Conservation (phyloP, 2,329 filamentous ascomycete species). For the Xylaria sp. region DNA sequence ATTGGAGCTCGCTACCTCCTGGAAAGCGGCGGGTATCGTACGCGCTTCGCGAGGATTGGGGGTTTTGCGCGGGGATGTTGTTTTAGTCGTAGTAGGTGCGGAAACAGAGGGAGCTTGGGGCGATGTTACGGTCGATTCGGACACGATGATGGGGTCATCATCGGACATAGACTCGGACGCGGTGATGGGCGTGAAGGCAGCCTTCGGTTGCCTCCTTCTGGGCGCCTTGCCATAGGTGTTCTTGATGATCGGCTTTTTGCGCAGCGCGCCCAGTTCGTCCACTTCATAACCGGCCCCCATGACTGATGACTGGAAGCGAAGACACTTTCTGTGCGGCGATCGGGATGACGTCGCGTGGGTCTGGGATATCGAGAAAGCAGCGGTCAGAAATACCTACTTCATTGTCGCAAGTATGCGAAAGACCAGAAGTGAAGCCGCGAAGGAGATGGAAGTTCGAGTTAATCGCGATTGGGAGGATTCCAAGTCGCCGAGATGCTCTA, state of each 20-base stretch:
- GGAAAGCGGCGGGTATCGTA: conserved; percentile 8
- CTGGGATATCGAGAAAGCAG: not conserved
- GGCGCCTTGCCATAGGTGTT: conserved; percentile 28
- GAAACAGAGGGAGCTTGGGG: conserved; percentile 19
- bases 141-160: conserved; percentile 25
- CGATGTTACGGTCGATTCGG: conserved; percentile 20
- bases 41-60: conserved; percentile 14
- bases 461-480: conserved; percentile 5
- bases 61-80: conserved; percentile 14
- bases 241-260: conserved; percentile 26
- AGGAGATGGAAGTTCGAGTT: not conserved
- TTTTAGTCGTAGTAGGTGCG: conserved; percentile 18
- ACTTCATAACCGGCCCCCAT: conserved; percentile 27
- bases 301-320: conserved; percentile 2
- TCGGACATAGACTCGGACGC: conserved; percentile 29
- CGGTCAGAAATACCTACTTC: conserved; percentile 17
- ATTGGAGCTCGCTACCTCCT: conserved; percentile 18
- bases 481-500: not conserved
- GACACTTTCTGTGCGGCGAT: conserved; percentile 3
- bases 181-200: conserved; percentile 22
- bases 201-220: conserved; percentile 26
- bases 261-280: conserved; percentile 25
- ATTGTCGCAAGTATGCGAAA: conserved; percentile 21
- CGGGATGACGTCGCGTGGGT: not conserved
- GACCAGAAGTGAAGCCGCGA: conserved; percentile 3